Percentiles rank a stretch among this genome's conserved stretches.
Conservation (phyloP, 2,329 filamentous ascomycete species). For the Talaromyces sp. region DNA sequence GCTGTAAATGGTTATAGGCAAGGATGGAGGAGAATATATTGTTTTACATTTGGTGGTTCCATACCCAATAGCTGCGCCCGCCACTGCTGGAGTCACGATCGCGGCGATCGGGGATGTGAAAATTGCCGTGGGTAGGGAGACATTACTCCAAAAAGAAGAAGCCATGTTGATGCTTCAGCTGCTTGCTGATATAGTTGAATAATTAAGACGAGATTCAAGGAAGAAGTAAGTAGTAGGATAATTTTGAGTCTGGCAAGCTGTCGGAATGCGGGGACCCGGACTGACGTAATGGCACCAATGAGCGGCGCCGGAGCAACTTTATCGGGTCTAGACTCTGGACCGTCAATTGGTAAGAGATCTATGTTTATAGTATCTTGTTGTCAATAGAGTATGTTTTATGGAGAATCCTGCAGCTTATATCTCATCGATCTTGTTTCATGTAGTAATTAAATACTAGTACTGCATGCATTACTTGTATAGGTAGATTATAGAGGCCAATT, state of each 20-base stretch:
- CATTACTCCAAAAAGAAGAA: constrained; percentile 1
- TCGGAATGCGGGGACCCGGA: not conserved
- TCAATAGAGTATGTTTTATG: not conserved
- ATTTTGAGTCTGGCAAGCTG: not conserved
- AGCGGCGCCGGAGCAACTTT: not conserved
- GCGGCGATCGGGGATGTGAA: constrained; percentile 28
- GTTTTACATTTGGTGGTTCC: constrained; percentile 24
- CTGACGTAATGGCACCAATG: not conserved
- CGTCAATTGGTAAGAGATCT: not conserved
- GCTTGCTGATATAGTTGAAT: not conserved
- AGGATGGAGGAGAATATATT: not conserved
- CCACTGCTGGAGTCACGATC: constrained; percentile 23
- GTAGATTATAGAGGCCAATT: not conserved
- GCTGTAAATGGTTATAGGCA: not conserved
- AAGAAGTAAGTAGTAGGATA: not conserved
- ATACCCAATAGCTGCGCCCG: constrained; percentile 25
- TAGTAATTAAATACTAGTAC: not conserved
- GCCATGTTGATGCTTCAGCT: not conserved
- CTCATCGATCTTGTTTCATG: not conserved
- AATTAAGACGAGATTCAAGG: not conserved
- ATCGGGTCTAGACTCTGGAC: not conserved
- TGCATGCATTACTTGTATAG: not conserved
- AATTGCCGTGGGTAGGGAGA: constrained; percentile 24
- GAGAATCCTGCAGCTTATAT: no score
- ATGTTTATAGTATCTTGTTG: not conserved